A percentile compares a stretch with the other conserved stretches of the same genome.
These are phyloP conservation scores for Eucalyptus regnans DNA, from an alignment of 345 rosid genomes.

Conservation along the genomic window DNA sequence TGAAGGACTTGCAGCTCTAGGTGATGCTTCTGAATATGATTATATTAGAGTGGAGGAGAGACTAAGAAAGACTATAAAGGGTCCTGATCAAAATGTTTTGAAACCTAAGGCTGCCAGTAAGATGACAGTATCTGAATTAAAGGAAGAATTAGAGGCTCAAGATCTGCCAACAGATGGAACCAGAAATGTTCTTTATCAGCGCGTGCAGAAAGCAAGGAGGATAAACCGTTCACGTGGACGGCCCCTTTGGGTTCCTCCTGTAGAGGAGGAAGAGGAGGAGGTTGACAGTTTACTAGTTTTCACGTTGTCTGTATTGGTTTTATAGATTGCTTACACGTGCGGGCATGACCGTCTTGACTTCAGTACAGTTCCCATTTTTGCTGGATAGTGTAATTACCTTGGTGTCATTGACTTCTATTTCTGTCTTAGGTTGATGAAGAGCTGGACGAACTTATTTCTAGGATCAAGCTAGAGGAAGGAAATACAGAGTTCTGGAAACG, in stretches of 20 bases:
- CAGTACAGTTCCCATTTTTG: neutral
- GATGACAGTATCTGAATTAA: conserved; percentile 86
- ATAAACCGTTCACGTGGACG: conserved; percentile 95
- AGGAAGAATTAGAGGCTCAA: conserved; percentile 96
- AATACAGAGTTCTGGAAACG: conserved; percentile 95
- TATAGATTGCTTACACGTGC: neutral
- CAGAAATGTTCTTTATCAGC: conserved; percentile 95
- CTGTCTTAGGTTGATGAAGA: conserved; percentile 71
- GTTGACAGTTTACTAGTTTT: conserved; percentile 14
- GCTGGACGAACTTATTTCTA: conserved; percentile 70
- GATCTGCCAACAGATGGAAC: conserved; percentile 94
- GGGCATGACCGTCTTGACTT: neutral
- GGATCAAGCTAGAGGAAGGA: conserved; percentile 87
- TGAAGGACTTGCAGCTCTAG: conserved; percentile 71
- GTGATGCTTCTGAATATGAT: conserved; percentile 76
- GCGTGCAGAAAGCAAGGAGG: conserved; percentile 97
- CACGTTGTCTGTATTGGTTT: neutral
- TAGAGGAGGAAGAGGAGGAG: conserved; percentile 95
- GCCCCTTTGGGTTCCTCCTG: conserved; percentile 98
- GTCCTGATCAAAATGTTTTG: conserved; percentile 68
- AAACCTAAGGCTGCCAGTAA: conserved; percentile 99
- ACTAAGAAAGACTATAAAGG: conserved; percentile 57
- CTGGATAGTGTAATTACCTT: neutral
- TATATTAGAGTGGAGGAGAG: conserved; percentile 70
- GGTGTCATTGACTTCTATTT: neutral